phyloP scores from a whole-genome alignment of 2,329 filamentous ascomycete genomes.

The Nannizziopsis barbatae region DNA sequence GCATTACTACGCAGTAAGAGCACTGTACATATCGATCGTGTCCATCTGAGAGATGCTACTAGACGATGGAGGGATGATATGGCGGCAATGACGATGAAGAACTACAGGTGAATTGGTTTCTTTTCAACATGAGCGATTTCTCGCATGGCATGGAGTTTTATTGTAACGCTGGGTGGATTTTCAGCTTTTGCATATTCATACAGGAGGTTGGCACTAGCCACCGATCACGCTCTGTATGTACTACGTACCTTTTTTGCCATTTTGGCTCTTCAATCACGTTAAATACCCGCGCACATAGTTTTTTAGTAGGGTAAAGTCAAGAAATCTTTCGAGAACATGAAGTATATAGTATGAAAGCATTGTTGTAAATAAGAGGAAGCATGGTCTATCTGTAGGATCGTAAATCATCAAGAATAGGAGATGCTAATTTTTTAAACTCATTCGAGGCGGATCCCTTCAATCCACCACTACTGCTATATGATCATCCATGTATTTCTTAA shows the following conservation, averaged over 20 bases:
- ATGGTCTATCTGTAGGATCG: too few relatives aligned
- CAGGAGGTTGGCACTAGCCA: too few relatives aligned
- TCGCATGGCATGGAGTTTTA: background rate
- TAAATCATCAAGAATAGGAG: background rate
- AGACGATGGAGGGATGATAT: slow-evolving; percentile 5
- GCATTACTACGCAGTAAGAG: background rate
- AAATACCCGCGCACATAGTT: too few relatives aligned
- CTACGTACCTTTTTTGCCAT: too few relatives aligned
- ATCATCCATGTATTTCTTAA: slow-evolving; percentile 48
- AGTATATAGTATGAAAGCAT: too few relatives aligned
- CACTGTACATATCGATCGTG: background rate
- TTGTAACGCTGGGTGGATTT: too few relatives aligned
- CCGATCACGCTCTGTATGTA: too few relatives aligned
- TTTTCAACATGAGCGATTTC: background rate
- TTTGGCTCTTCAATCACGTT: too few relatives aligned
- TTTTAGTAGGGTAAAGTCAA: too few relatives aligned
- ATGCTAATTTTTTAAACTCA: background rate
- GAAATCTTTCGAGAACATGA: too few relatives aligned
- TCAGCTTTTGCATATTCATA: background rate
- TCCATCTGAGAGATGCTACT: background rate
- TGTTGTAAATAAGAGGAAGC: too few relatives aligned
- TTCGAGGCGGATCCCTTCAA: slow-evolving; percentile 1
- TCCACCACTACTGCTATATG: slow-evolving; percentile 45
- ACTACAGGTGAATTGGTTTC: background rate
- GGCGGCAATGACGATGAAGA: background rate